These are phyloP conservation scores for Penicillium maclennaniae DNA, from an alignment of 495 filamentous ascomycete species.

Conservation along the genomic window DNA sequence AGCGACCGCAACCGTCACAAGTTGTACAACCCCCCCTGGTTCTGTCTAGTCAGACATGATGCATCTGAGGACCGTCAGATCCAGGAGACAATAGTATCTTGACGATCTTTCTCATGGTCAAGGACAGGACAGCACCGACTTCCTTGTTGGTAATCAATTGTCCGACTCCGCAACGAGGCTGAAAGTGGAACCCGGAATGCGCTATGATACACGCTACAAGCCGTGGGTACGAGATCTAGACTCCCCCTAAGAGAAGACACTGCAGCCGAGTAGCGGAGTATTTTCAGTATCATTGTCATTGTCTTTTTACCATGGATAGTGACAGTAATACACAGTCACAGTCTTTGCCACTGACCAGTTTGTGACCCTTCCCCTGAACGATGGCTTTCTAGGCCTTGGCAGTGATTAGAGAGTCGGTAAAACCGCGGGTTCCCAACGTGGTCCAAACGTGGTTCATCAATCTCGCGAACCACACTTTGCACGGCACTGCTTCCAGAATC, in stretches of 20 bases:
- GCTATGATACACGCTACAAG: neutral
- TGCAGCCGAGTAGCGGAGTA: neutral
- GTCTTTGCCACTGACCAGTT: no score
- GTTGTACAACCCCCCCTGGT: neutral
- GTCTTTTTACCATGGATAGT: no score
- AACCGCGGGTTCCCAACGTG: conserved; percentile 4
- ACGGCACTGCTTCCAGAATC: neutral
- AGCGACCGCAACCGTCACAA: neutral
- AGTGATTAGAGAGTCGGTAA: no score
- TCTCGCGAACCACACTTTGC: neutral
- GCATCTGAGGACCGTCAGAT: neutral
- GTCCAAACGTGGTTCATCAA: neutral
- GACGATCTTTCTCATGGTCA: neutral
- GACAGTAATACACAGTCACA: no score
- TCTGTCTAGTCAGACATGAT: neutral
- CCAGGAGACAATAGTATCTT: neutral
- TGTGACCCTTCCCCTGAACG: no score
- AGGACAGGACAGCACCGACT: neutral
- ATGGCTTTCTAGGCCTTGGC: neutral
- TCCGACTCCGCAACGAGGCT: conserved; percentile 6
- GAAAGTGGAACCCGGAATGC: conserved; percentile 4
- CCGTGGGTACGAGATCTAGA: neutral
- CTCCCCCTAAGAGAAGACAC: neutral
- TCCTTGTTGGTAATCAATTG: neutral
- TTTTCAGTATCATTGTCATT: neutral